These are phyloP conservation scores for Daedaleopsis sinensis DNA, from an alignment of 768 basidiomycete genomes.

Conservation along the genomic window DNA sequence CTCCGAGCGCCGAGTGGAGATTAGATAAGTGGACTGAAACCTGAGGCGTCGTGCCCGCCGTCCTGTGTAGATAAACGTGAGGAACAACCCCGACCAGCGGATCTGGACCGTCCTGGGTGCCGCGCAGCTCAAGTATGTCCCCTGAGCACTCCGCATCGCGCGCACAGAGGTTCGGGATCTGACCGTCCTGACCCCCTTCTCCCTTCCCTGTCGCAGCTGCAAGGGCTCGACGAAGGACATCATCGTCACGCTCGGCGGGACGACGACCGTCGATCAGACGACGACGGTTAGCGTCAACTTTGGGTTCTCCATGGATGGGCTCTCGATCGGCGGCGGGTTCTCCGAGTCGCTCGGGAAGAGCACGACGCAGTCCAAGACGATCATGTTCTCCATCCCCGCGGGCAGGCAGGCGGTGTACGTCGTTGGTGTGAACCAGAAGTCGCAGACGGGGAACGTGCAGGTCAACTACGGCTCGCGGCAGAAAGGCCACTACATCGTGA, in stretches of 20 bases:
- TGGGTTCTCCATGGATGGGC: slow-evolving; percentile 3
- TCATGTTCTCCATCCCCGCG: slow-evolving; percentile 5
- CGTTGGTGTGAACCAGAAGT: not conserved
- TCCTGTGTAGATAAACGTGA: not conserved
- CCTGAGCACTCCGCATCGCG: not conserved
- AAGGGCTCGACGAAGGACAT: not conserved
- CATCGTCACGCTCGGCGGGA: slow-evolving; percentile 5
- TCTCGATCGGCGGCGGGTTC: slow-evolving; percentile 11
- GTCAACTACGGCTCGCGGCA: slow-evolving; percentile 10
- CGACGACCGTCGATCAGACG: not conserved
- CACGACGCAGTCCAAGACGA: not conserved
- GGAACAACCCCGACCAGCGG: slow-evolving; percentile 7
- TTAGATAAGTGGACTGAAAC: too few relatives aligned
- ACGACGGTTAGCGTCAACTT: slow-evolving; percentile 3
- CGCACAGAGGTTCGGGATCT: too few relatives aligned
- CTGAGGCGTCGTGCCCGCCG: too few relatives aligned
- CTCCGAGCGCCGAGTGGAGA: too few relatives aligned
- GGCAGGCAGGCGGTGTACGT: slow-evolving; percentile 13
- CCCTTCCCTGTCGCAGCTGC: slow-evolving; percentile 3
- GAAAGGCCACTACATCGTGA: slow-evolving; percentile 10
- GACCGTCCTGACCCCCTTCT: too few relatives aligned
- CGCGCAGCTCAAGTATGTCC: slow-evolving; percentile 5
- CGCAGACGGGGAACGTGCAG: slow-evolving; percentile 9
- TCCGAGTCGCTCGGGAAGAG: not conserved
- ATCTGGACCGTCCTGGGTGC: not conserved